phyloP scores from a whole-genome alignment of 2,329 filamentous ascomycete genomes.

The Stachybotrys chartarum region DNA sequence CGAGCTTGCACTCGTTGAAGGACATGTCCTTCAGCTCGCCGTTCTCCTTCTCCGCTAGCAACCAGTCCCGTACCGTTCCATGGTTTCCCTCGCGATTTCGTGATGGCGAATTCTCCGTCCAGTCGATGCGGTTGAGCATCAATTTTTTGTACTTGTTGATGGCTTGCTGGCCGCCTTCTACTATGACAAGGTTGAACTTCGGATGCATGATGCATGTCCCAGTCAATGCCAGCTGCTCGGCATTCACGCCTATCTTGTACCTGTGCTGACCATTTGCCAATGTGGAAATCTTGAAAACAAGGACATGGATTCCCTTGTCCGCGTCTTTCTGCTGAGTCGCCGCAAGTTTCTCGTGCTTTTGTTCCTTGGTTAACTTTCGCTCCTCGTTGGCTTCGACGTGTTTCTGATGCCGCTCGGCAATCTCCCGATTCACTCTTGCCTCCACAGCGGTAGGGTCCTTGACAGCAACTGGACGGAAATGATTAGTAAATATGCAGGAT shows the following conservation, averaged over 20 bases:
- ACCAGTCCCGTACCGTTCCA: constrained; percentile 63
- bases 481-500: constrained; percentile 9
- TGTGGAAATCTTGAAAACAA: constrained; percentile 83
- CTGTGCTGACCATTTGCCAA: constrained; percentile 90
- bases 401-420: constrained; percentile 73
- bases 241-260: constrained; percentile 88
- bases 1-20: constrained; percentile 70
- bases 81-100: constrained; percentile 53
- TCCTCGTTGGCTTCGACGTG: constrained; percentile 77
- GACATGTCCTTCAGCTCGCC: constrained; percentile 76
- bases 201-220: constrained; percentile 92
- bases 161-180: constrained; percentile 82
- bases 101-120: constrained; percentile 80
- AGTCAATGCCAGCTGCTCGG: constrained; percentile 79
- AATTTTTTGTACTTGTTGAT: constrained; percentile 84
- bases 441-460: constrained; percentile 97
- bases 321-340: constrained; percentile 82
- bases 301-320: constrained; percentile 73
- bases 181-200: constrained; percentile 79
- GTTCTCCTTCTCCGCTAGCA: constrained; percentile 70
- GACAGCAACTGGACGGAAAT: constrained; percentile 45
- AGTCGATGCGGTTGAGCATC: constrained; percentile 89
- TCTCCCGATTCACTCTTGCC: constrained; percentile 86
- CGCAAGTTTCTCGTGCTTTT: constrained; percentile 76
- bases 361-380: constrained; percentile 81